These are phyloP conservation scores for Boletus tomentosulus DNA, from an alignment of 768 basidiomycete genomes.

Conservation along the genomic window DNA sequence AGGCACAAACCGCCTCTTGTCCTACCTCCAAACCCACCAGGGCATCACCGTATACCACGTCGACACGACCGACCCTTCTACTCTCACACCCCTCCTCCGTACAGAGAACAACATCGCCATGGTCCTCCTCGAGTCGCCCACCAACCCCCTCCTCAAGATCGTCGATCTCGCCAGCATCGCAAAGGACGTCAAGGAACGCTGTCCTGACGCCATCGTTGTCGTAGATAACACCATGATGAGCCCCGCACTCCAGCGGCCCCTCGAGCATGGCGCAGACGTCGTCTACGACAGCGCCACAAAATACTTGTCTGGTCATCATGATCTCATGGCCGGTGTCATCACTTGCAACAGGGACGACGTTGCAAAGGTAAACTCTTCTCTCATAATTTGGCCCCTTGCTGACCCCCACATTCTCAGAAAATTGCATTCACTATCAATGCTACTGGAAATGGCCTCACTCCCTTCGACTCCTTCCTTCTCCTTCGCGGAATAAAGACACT, in stretches of 20 bases:
- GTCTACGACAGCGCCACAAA: conserved; percentile 99
- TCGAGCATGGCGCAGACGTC: conserved; percentile 94
- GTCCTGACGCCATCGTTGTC: conserved; percentile 77
- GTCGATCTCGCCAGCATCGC: conserved; percentile 84
- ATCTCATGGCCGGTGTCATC: conserved; percentile 97
- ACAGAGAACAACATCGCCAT: conserved; percentile 73
- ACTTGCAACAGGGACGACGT: conserved; percentile 89
- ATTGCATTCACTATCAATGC: conserved; percentile 90
- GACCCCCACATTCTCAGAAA: conserved; percentile 44
- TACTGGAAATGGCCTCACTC: conserved; percentile 89
- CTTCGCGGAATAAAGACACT: conserved; percentile 95
- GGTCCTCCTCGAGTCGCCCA: conserved; percentile 96
- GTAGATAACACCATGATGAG: conserved; percentile 99
- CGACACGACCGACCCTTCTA: conserved; percentile 77
- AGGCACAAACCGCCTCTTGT: conserved; percentile 92
- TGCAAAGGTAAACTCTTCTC: conserved; percentile 54
- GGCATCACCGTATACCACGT: conserved; percentile 91
- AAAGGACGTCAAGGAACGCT: conserved; percentile 75
- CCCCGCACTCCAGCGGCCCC: conserved; percentile 91
- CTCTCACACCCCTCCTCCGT: conserved; percentile 59
- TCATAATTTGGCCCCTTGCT: neutral
- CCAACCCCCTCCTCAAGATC: conserved; percentile 95
- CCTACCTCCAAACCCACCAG: conserved; percentile 81
- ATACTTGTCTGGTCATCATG: conserved; percentile 96
- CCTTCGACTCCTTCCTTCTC: conserved; percentile 95